These are phyloP conservation scores for Nemania diffusa DNA, from an alignment of 2,329 filamentous ascomycete genomes.

Conservation along the genomic window DNA sequence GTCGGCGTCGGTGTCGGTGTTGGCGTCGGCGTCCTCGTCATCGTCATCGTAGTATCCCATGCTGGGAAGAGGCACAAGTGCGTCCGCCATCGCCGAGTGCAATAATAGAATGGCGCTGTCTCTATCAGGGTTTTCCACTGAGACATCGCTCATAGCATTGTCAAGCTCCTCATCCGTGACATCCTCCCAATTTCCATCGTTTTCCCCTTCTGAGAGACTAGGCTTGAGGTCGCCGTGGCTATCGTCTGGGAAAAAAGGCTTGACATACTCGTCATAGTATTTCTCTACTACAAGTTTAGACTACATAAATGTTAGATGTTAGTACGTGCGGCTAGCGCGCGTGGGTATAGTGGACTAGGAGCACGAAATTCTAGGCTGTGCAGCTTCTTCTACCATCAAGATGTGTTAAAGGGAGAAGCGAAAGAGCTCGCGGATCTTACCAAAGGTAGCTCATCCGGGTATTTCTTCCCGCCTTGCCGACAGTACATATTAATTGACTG, in stretches of 20 bases:
- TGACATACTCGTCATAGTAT: constrained; percentile 34
- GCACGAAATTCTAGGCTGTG: background rate
- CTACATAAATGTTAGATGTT: constrained; percentile 9
- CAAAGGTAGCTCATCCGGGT: constrained; percentile 38
- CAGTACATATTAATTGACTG: constrained; percentile 39
- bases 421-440: constrained; percentile 18
- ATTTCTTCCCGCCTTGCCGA: constrained; percentile 30
- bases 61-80: background rate
- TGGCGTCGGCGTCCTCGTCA: background rate
- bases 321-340: background rate
- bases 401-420: background rate
- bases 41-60: background rate
- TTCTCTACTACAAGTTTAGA: constrained; percentile 21
- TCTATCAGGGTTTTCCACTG: background rate
- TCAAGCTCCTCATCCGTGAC: constrained; percentile 23
- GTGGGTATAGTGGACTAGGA: background rate
- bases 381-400: background rate
- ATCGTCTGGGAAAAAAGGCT: constrained; percentile 22
- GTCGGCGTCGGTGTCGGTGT: too few relatives aligned
- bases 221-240: background rate
- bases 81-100: background rate
- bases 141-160: constrained; percentile 4
- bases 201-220: background rate
- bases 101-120: background rate
- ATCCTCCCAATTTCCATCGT: constrained; percentile 28